Evolutionary conservation across 306 rosid genomes (phyloP).

Genomic region (Rosa persica): DNA sequence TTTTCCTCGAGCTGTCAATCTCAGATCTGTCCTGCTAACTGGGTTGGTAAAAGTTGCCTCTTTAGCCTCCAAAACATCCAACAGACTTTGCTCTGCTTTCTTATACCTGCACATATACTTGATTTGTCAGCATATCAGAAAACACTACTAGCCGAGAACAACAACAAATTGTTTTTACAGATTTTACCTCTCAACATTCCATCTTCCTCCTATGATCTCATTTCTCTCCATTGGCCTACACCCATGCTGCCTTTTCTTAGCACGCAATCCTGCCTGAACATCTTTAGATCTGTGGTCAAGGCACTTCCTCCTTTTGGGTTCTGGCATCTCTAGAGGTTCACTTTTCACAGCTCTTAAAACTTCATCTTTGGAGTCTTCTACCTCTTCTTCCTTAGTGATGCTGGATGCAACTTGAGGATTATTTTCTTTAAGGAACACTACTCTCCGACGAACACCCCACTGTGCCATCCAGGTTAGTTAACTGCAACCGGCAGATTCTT

Average conservation of each 20-base stretch:
- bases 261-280: constrained; percentile 41
- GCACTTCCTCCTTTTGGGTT: constrained; percentile 46
- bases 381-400: constrained; percentile 22
- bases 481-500: background rate
- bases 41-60: constrained; percentile 75
- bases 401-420: constrained; percentile 35
- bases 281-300: constrained; percentile 49
- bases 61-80: constrained; percentile 61
- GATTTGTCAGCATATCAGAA: background rate
- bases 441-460: constrained; percentile 42
- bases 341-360: constrained; percentile 32
- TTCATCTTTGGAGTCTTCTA: constrained; percentile 41
- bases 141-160: background rate
- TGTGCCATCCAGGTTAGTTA: constrained; percentile 34
- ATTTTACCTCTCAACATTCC: constrained; percentile 65
- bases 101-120: constrained; percentile 49
- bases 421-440: constrained; percentile 24
- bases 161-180: constrained; percentile 3
- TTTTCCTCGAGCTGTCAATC: constrained; percentile 60
- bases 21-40: constrained; percentile 58
- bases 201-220: constrained; percentile 40
- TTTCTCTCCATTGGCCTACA: constrained; percentile 39
- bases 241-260: constrained; percentile 25
- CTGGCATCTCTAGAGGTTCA: constrained; percentile 36
- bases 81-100: constrained; percentile 64